Evolutionary conservation across 495 filamentous ascomycete species (phyloP), one percentile per base, ranked within the genome.

Genomic region (Daldinia childiae): DNA sequence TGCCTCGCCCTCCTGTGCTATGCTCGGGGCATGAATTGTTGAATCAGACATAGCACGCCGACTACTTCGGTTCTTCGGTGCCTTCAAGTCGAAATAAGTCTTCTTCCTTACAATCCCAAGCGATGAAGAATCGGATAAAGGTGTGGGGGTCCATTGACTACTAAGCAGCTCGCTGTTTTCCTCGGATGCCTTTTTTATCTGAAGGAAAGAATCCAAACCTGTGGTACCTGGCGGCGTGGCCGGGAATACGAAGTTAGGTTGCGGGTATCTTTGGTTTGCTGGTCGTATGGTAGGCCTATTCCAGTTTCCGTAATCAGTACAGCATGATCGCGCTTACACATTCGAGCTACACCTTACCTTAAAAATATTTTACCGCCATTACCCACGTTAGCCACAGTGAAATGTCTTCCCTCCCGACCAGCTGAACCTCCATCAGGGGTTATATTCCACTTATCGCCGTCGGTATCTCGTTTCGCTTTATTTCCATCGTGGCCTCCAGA

Each of bases 351-450:
- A 77, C 87, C 77, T 91, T 91, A 97, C 95, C 94, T 93, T 65
- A 98, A 82, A 79, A 95, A 98, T 78, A 98, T 94, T 79, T 91
- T 90, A 38, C 95, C 95, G 82, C 95, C 95, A 76, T 93, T 92
- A 52, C 94, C 94, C 63, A 98, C 91, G 81, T 97, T 98, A 26
- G 92, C 93, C 62, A 98, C 95, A 9, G 93, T 92, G 79, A 97
- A 98, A 75, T 95, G 91, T 56, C 92, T 86, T 27, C 90, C 92
- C 81, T 86, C 85, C 67, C 85, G 80, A 8, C 85, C 86, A n/a
- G 80, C 83, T 19, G 81, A 83, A 26, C 78, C 77, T 39, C 82
- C 83, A 58, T 88, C 86, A 5, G 82, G 83, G 4, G 83, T 76
- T 57, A 87, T 76, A 34, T 84, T 83, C 76, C 77, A 81, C 73